Conservation (phyloP, 495 filamentous ascomycete genomes). For the Penicillium nucicola region DNA sequence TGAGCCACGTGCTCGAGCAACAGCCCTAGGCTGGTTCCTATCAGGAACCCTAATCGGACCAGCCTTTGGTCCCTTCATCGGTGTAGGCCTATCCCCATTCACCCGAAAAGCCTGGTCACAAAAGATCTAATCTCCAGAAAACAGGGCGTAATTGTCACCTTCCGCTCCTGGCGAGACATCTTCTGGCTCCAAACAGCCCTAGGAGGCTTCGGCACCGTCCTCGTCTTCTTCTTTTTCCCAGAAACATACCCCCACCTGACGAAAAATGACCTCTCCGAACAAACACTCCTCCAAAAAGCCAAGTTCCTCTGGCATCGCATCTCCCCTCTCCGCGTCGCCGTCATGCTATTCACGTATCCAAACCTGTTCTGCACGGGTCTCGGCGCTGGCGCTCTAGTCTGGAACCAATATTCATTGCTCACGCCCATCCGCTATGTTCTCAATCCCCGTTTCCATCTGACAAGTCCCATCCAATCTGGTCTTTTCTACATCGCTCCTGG, state of each 20-base stretch:
- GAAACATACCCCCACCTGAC: constrained; percentile 65
- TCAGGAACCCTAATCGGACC: constrained; percentile 69
- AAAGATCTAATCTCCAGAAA: too few relatives aligned
- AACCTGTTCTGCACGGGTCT: constrained; percentile 62
- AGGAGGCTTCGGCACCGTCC: constrained; percentile 51
- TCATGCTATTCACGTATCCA: constrained; percentile 57
- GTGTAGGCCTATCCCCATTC: constrained; percentile 22
- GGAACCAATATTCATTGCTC: constrained; percentile 70
- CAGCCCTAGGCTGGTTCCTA: constrained; percentile 67
- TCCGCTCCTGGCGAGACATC: constrained; percentile 63
- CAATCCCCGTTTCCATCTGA: constrained; percentile 68
- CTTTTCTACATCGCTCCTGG: constrained; percentile 76
- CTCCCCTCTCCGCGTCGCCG: constrained; percentile 59
- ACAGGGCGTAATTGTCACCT: constrained; percentile 66
- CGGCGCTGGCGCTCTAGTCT: constrained; percentile 60
- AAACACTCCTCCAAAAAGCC: constrained; percentile 43
- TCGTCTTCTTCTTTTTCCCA: constrained; percentile 62
- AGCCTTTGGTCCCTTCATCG: constrained; percentile 65
- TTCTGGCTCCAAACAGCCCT: constrained; percentile 72
- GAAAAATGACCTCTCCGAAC: constrained; percentile 51
- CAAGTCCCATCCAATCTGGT: constrained; percentile 61
- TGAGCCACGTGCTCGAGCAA: constrained; percentile 62
- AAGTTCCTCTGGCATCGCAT: constrained; percentile 55
- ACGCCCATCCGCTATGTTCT: constrained; percentile 74
- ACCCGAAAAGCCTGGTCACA: too few relatives aligned